Evolutionary conservation across 768 basidiomycete genomes (phyloP).

Genomic region (Clathrus columnatus): DNA sequence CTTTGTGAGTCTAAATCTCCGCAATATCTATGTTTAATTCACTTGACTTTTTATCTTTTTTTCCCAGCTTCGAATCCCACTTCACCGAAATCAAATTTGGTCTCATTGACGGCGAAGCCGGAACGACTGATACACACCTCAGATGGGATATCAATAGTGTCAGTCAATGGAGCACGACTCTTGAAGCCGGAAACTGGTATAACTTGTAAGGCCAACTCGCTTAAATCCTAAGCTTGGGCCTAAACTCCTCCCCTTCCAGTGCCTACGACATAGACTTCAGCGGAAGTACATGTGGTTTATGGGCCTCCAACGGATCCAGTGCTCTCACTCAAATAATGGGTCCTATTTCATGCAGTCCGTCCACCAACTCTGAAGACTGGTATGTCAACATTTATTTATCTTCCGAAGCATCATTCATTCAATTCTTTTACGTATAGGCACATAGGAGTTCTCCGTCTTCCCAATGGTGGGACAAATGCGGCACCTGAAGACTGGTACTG

Average conservation of each 20-base stretch:
- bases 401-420: background rate
- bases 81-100: constrained; percentile 44
- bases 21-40: constrained; percentile 27
- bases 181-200: constrained; percentile 47
- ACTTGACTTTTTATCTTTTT: constrained; percentile 21
- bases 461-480: constrained; percentile 27
- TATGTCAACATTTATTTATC: background rate
- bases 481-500: constrained; percentile 49
- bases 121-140: constrained; percentile 38
- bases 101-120: constrained; percentile 21
- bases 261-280: constrained; percentile 35
- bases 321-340: constrained; percentile 42
- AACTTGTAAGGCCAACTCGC: constrained; percentile 41
- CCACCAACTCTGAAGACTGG: constrained; percentile 52
- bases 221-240: background rate
- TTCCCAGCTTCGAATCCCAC: constrained; percentile 1
- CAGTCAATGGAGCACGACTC: constrained; percentile 42
- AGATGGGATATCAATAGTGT: constrained; percentile 42
- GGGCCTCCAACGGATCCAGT: constrained; percentile 41
- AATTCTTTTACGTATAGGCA: constrained; percentile 22
- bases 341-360: constrained; percentile 40
- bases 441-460: constrained; percentile 50
- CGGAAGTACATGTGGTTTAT: constrained; percentile 45
- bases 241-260: background rate
- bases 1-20: constrained; percentile 23